Base-by-base conservation (phyloP, 805 yeast genomes). In the Candida jianshihensis region DNA sequence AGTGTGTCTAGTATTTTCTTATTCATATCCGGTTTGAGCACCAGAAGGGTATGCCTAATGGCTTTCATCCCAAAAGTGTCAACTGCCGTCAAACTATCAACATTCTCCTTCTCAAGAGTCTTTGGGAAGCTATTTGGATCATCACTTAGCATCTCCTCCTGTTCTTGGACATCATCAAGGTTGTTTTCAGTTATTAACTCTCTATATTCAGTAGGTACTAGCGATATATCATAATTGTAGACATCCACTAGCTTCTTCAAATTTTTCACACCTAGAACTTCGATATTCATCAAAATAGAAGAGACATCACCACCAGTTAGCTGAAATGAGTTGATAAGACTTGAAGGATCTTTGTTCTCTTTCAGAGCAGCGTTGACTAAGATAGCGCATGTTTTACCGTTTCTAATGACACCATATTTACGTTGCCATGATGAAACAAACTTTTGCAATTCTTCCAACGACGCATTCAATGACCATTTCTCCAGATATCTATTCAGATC, bases 41-140 rank as follows among this genome's bases (percentile, higher is more conserved):
- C 83, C 17, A 76, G 53, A 27, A 88, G 64, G 3, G 90, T 74
- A 47, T 83, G 85, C 54, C 90, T 75, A 40, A 89, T 80, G 13
- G 80, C 81, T 46, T 79, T 80, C 61, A 88, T 70, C 11, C 92
- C 94, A 41, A 77, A 74, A 0, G 95, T 75, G 30, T 78, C 80
- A 8, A 86, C 95, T 1, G 94, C 68, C 32, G 61, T 59, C 33
- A 89, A 66, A 13, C 63, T 63, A 3, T 68, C 77, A 24, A 70
- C 64, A 8, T 18, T 19, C n/a, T 63, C 66, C 29, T 73, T 73
- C 42, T 81, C 83, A 12, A 85, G 51, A 0, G 73, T 49, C 14
- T 64, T 67, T 27, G 65, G 56, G 2, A 51, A 34, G 16, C 47
- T 52, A 19, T 51, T 51, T 5, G 29, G 17, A 9, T 31, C 37